A percentile compares a stretch with the other conserved stretches of the same genome.
Evolutionary conservation across 2,329 filamentous ascomycete species (phyloP).

Genomic region (Sporothrix luriei): DNA sequence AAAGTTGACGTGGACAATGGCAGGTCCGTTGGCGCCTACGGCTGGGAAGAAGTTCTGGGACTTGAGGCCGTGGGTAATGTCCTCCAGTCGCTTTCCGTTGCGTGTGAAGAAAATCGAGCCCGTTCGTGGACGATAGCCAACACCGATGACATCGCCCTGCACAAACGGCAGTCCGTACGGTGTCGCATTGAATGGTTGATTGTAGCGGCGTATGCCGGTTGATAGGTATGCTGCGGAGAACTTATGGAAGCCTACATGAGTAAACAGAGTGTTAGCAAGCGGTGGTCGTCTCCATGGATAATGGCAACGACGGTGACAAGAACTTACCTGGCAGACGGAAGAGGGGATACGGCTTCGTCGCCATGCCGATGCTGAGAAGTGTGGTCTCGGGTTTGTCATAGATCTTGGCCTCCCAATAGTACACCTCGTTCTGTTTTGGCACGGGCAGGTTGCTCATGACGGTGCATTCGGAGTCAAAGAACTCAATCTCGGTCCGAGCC

Average conservation of each 20-base stretch:
- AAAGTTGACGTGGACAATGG: conserved; percentile 93
- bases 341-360: conserved; percentile 94
- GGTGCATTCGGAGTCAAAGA: conserved; percentile 96
- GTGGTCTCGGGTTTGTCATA: conserved; percentile 95
- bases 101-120: conserved; percentile 97
- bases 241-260: conserved; percentile 76
- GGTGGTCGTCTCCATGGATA: background rate
- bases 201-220: conserved; percentile 80
- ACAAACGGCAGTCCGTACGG: conserved; percentile 81
- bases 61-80: conserved; percentile 90
- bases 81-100: conserved; percentile 95
- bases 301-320: background rate
- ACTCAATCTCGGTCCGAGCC: conserved; percentile 93
- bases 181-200: conserved; percentile 83
- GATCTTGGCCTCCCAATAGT: conserved; percentile 99
- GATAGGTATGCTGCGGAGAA: conserved; percentile 91
- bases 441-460: conserved; percentile 96
- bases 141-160: conserved; percentile 93
- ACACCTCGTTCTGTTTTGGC: conserved; percentile 98
- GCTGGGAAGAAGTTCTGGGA: conserved; percentile 97
- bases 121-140: conserved; percentile 91
- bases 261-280: background rate
- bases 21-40: conserved; percentile 92
- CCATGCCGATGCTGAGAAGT: conserved; percentile 86
- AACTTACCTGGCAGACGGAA: conserved; percentile 86